Percentiles rank a stretch among this genome's conserved stretches.
Conservation (phyloP, 164 flowering plant genomes). For the Piper betle region DNA sequence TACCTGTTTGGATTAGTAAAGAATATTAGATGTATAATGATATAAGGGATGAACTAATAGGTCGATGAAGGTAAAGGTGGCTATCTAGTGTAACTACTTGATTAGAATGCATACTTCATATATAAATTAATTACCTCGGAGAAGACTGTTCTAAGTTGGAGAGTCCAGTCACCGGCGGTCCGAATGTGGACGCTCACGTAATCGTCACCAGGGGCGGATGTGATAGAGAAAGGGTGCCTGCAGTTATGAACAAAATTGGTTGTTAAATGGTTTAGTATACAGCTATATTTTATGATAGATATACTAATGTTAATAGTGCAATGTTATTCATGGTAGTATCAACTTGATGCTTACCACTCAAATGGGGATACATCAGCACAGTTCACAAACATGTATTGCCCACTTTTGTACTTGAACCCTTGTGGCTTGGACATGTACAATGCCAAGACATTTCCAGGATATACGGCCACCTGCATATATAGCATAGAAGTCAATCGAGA, state of each 20-base stretch:
- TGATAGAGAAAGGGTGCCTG: conserved; percentile 35
- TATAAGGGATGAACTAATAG: neutral
- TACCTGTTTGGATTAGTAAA: conserved; percentile 14
- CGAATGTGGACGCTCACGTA: conserved; percentile 29
- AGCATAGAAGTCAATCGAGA: neutral
- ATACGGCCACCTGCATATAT: conserved; percentile 28
- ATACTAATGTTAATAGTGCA: neutral
- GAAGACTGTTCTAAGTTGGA: conserved; percentile 52
- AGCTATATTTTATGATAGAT: neutral
- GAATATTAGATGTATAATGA: neutral
- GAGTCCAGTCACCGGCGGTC: conserved; percentile 30
- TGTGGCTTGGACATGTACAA: conserved; percentile 42
- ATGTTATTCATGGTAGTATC: neutral
- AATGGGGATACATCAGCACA: conserved; percentile 44
- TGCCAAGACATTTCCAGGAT: conserved; percentile 38
- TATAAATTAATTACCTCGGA: conserved; percentile 30
- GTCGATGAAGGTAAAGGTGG: neutral
- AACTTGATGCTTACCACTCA: conserved; percentile 23
- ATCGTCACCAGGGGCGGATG: conserved; percentile 28
- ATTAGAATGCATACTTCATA: no score
- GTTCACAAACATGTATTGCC: conserved; percentile 48
- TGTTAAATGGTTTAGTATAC: neutral
- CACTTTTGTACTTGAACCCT: conserved; percentile 42
- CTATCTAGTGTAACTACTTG: no score
- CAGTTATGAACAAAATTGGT: neutral